phyloP scores from a whole-genome alignment of 192 early-diverging fungal genomes.

The Lobosporangium transversale region DNA sequence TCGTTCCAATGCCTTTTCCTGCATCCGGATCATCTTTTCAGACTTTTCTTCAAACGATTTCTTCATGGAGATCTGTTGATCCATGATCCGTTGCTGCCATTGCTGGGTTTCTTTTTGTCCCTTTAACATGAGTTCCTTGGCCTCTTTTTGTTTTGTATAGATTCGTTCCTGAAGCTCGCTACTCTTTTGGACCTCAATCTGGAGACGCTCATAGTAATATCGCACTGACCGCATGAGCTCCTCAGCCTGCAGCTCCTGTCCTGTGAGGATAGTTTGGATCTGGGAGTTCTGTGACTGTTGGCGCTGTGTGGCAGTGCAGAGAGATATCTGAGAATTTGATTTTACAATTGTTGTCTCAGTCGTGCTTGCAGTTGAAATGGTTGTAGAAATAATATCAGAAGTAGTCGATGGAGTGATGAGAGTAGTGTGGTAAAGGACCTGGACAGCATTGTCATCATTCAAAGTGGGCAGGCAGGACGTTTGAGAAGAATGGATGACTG shows the following conservation, averaged over 20 bases:
- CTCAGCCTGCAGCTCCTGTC: neutral
- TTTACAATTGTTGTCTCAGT: too few species aligned
- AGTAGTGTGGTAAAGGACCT: too few species aligned
- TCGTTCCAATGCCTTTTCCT: conserved; percentile 9
- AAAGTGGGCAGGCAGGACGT: too few species aligned
- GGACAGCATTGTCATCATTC: too few species aligned
- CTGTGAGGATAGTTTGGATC: neutral
- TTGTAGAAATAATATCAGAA: too few species aligned
- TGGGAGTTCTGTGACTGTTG: neutral
- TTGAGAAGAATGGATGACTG: too few species aligned
- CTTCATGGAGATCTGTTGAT: neutral
- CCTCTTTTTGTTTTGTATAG: neutral
- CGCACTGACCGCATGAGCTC: neutral
- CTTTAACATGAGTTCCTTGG: neutral
- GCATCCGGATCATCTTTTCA: conserved; percentile 11
- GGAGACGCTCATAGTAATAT: neutral
- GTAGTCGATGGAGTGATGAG: too few species aligned
- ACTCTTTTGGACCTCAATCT: neutral
- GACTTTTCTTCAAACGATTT: neutral
- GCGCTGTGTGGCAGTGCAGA: neutral
- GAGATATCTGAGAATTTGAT: neutral
- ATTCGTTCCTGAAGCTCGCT: neutral
- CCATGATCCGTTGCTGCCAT: neutral
- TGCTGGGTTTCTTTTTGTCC: neutral
- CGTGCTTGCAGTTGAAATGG: too few species aligned